Evolutionary conservation across 2,329 filamentous ascomycete species (phyloP), one percentile per base, ranked within the genome.

Genomic region (Fusarium mexicanum): DNA sequence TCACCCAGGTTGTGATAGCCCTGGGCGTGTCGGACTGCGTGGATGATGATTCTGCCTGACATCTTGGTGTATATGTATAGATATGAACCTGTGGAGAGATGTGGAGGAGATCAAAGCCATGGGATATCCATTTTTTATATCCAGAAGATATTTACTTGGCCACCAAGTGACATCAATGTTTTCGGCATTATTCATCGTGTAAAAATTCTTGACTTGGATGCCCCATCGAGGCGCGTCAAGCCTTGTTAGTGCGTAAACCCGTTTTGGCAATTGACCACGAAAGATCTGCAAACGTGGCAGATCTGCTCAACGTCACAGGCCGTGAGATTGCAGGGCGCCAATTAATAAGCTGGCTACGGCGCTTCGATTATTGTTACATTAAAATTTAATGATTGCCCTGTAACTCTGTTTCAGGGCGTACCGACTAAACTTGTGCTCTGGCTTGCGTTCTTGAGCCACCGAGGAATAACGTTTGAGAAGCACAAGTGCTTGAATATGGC

Each of bases 1-100:
- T 73, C 69, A 4, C 72, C 72, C 8, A 75, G 61, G 46, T 75
- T 75, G 31, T 75, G 72, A 46, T 53, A 75, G 20, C 72, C 72
- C 12, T 75, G 69, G 13, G 65, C 72, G 41, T 75, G 72, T 17
- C 72, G 54, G 9, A 75, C 58, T n/a, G 59, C 62, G 41, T 75
- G 72, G 13, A 75, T 70, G 17, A 60, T 60, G 33, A 72, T 51
- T 66, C 48, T 72, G 18, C 41, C 54, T 8, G 69, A 17, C 72
- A 74, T 74, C 2, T 47, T 59, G 38, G 17, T 3, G 13, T 20
- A 20, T 46, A 31, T 7, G 22, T 29, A 10, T 41, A 11, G 12
- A n/a, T 46, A 41, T 8, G n/a, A 29, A 10, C 38, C 22, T 50
- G 24, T 26, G 29, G 24, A n/a, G 16, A 26, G 31, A 24, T 17